Evolutionary conservation across 176 grass and related monocot species (phyloP), one percentile per base, ranked within the genome.

Genomic region (Zoysia japonica): DNA sequence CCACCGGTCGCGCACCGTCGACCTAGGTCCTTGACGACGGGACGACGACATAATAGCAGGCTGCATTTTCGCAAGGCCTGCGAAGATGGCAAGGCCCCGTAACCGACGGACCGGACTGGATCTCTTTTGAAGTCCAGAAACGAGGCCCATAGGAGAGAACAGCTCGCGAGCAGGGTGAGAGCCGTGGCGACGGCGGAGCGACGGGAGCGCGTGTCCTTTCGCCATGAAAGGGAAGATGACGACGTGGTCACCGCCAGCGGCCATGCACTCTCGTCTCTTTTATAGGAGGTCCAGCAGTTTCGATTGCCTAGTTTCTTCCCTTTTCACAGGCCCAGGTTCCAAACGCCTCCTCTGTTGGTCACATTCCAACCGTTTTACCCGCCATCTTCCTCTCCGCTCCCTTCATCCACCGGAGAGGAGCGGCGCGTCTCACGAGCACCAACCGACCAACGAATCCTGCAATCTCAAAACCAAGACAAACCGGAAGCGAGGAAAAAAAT

Each of bases 351-450:
- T 66, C 11, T 16, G 47, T 45, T 67, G 50, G 15, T 76, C 19
- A 39, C 61, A 56, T 44, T 63, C 65, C 78, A 74, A 47, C 75
- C 86, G 69, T 20, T 54, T 88, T 79, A 52, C 75, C 53, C 86
- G 86, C 81, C 86, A 70, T 79, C 69, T 84, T 84, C 47, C 39
- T 79, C 86, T 88, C 75, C 20, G 47, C 37, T 79, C 68, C 80
- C 42, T 12, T 44, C 44, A 47, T 61, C 61, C 54, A 69, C 39
- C 37, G 43, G 40, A 54, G 42, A 35, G 43, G 80, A 62, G 62
- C 38, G 14, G 12, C 57, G 64, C 59, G 20, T 7, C 11, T 52
- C 54, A 13, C 47, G 76, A 55, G 17, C 53, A 45, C 80, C 69
- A 41, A 61, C 46, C 11, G 15, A 45, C 80, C 69, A 41, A 61